Base-by-base conservation (phyloP, 495 filamentous ascomycete genomes). In the Aspergillus sparsus region DNA sequence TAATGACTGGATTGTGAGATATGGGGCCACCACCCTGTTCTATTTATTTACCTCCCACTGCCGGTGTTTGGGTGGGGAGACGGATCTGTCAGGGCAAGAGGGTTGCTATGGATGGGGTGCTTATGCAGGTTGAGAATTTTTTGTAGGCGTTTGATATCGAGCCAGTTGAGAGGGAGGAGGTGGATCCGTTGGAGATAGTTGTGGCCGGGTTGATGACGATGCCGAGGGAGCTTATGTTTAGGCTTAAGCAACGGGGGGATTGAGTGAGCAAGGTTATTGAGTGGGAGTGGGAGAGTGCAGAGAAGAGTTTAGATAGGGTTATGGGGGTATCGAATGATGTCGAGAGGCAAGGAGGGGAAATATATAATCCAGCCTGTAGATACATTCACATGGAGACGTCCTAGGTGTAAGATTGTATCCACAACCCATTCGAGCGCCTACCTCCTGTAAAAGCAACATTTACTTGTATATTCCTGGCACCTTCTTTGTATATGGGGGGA, bases 71-170 rank as follows among this genome's bases (percentile, higher is more conserved):
- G n/a, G n/a, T n/a, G n/a, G n/a, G n/a, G n/a, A n/a, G n/a, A n/a
- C n/a, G n/a, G n/a, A n/a, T 71, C 31, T 73, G 70, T 53, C 70
- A 68, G 55, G 70, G 70, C 6, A 73, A 69, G 52, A 45, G 63
- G 11, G 63, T 73, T 21, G 70, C 70, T 7, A 68, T 54, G 6
- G 68, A 71, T 52, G 65, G 68, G 8, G 49, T 60, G 2, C 69
- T 69, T 16, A 57, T 73, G 66, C 63, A 69, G 45, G 46, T 73
- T 51, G 66, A 68, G 12, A 55, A 35, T 46, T 41, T 73, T 39
- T 53, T 73, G 1, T 73, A 68, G 70, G 68, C 70, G 11, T 73
- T 71, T 61, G 70, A 73, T 51, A 36, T 72, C 9, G 61, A 68
- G 57, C 47, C 42, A 1, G 41, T 35, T 15, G 45, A 67, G n/a